phyloP scores from a whole-genome alignment of 1,139 yeast species.

The Debaryomyces nepalensis region DNA sequence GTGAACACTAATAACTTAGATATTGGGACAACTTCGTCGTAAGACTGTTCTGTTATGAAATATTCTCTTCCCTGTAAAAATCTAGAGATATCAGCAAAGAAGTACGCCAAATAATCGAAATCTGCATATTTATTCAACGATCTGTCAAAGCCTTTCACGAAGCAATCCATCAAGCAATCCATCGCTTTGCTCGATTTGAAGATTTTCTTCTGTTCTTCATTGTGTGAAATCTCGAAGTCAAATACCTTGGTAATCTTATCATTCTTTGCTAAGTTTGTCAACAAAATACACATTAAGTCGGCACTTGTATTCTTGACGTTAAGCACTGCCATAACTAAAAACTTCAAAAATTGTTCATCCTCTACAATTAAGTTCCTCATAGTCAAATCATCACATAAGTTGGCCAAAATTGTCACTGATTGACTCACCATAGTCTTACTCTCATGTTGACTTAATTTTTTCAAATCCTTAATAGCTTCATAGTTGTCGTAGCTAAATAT shows the following conservation, averaged over 20 bases:
- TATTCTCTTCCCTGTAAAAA: slow-evolving; percentile 71
- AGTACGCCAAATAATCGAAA: slow-evolving; percentile 83
- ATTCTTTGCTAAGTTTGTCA: slow-evolving; percentile 83
- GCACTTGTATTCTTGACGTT: slow-evolving; percentile 67
- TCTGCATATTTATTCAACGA: slow-evolving; percentile 71
- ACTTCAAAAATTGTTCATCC: slow-evolving; percentile 64
- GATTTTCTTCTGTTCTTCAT: slow-evolving; percentile 35
- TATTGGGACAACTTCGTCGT: slow-evolving; percentile 80
- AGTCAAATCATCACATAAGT: slow-evolving; percentile 73
- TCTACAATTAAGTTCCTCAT: slow-evolving; percentile 67
- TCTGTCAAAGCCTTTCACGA: slow-evolving; percentile 83
- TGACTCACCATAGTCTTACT: slow-evolving; percentile 64
- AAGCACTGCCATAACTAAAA: slow-evolving; percentile 56
- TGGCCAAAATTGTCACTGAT: slow-evolving; percentile 79
- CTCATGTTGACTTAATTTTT: slow-evolving; percentile 53
- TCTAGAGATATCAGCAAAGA: slow-evolving; percentile 89
- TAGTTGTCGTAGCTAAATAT: slow-evolving; percentile 74
- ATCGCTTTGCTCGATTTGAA: slow-evolving; percentile 66
- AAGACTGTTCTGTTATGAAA: slow-evolving; percentile 69
- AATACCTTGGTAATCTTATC: slow-evolving; percentile 65
- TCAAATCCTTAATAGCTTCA: slow-evolving; percentile 76
- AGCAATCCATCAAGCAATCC: slow-evolving; percentile 87
- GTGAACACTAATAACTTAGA: slow-evolving; percentile 83
- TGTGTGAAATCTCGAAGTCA: slow-evolving; percentile 45
- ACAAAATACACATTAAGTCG: slow-evolving; percentile 80